These are phyloP conservation scores for Boletellus sp. DNA, from an alignment of 768 basidiomycete genomes.

Conservation along the genomic window DNA sequence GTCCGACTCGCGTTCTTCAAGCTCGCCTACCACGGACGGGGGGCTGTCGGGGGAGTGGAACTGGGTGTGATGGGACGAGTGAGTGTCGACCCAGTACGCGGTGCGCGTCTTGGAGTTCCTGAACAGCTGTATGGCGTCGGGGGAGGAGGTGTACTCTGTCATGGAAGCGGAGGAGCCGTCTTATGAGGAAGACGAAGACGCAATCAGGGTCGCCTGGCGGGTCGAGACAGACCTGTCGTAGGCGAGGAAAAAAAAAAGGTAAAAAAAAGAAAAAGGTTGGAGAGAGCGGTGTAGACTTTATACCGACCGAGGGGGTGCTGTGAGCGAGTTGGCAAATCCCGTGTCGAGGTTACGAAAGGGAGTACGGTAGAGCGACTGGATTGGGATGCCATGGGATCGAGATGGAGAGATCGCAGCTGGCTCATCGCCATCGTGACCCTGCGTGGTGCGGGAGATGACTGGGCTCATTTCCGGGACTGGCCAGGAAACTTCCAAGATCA, in stretches of 20 bases:
- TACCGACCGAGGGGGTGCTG: slow-evolving; percentile 11
- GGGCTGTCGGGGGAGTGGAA: slow-evolving; percentile 59
- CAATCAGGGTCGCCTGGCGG: too few relatives aligned
- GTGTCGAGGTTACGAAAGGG: slow-evolving; percentile 27
- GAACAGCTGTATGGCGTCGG: slow-evolving; percentile 56
- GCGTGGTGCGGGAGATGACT: background rate
- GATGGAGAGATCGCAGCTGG: slow-evolving; percentile 12
- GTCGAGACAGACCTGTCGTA: too few relatives aligned
- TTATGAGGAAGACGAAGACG: too few relatives aligned
- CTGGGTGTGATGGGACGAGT: slow-evolving; percentile 31
- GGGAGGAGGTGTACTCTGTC: slow-evolving; percentile 62
- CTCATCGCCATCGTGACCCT: background rate
- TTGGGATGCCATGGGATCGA: slow-evolving; percentile 20
- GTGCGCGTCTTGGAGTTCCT: slow-evolving; percentile 60
- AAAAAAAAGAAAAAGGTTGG: slow-evolving; percentile 5
- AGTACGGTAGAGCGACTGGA: background rate
- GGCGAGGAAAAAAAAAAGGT: background rate
- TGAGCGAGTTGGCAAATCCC: slow-evolving; percentile 20
- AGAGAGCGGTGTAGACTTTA: slow-evolving; percentile 18
- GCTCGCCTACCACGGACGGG: slow-evolving; percentile 42
- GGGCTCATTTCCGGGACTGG: slow-evolving; percentile 30
- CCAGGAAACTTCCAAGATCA: slow-evolving; percentile 16
- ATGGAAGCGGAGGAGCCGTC: slow-evolving; percentile 30
- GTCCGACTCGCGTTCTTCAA: slow-evolving; percentile 41
- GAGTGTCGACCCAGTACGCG: slow-evolving; percentile 57